Evolutionary conservation across 768 basidiomycete genomes (phyloP).

Genomic region (Flagelloscypha sp.): DNA sequence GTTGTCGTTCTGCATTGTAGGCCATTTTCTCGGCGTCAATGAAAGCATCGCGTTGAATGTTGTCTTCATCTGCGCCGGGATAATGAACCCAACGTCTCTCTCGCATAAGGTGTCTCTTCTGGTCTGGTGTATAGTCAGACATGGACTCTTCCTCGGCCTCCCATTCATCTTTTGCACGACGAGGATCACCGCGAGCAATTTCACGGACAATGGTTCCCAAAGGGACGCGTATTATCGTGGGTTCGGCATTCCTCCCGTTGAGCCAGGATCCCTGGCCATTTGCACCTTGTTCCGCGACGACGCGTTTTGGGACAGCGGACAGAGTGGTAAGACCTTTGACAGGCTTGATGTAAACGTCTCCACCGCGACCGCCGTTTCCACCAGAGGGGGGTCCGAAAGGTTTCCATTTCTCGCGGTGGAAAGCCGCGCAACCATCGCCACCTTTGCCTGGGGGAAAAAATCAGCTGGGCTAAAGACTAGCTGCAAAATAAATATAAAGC

Average conservation of each 20-base stretch:
- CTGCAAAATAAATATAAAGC: conserved; percentile 8
- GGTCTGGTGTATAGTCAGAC: conserved; percentile 35
- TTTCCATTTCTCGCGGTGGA: conserved; percentile 83
- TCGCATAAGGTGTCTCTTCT: conserved; percentile 52
- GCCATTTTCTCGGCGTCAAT: conserved; percentile 58
- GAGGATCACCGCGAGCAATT: conserved; percentile 55
- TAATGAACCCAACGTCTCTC: conserved; percentile 76
- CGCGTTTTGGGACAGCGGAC: conserved; percentile 56
- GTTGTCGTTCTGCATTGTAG: conserved; percentile 54
- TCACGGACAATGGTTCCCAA: conserved; percentile 85
- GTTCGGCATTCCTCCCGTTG: conserved; percentile 69
- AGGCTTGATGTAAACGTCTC: conserved; percentile 78
- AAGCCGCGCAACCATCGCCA: conserved; percentile 87
- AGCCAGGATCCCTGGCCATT: conserved; percentile 83
- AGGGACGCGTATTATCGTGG: conserved; percentile 74
- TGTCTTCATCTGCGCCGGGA: conserved; percentile 55
- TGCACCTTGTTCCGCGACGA: conserved; percentile 57
- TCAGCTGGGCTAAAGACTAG: conserved; percentile 1
- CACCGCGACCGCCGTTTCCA: conserved; percentile 86
- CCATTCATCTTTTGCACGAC: conserved; percentile 60
- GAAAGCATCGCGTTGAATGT: conserved; percentile 57
- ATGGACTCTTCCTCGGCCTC: conserved; percentile 62
- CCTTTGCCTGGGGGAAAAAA: conserved; percentile 55
- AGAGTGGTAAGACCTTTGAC: conserved; percentile 73
- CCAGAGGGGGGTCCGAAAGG: conserved; percentile 87